Percentiles rank a stretch among this genome's conserved stretches.
phyloP scores from a whole-genome alignment of 2,329 filamentous ascomycete species.

The Xylariales sp. region DNA sequence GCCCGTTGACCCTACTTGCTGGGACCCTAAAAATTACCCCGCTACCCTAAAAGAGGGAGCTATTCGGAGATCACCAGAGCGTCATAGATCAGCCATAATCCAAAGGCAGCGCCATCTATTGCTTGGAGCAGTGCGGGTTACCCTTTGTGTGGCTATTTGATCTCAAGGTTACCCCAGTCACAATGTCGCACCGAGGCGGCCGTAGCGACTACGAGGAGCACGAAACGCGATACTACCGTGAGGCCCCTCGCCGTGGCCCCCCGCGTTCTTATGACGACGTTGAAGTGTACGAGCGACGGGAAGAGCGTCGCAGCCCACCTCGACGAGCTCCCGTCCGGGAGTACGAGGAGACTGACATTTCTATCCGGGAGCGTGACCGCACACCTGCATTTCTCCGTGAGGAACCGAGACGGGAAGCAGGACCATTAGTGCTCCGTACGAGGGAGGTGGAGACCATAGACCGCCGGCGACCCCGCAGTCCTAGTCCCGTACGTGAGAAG shows the following conservation, averaged over 20 bases:
- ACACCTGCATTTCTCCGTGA: slow-evolving; percentile 49
- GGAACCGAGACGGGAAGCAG: slow-evolving; percentile 44
- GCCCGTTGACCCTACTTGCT: no score
- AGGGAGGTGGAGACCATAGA: slow-evolving; percentile 53
- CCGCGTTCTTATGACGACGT: slow-evolving; percentile 21
- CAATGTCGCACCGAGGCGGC: slow-evolving; percentile 21
- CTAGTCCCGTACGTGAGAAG: slow-evolving; percentile 35
- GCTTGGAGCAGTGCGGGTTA: not conserved
- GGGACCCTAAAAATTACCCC: no score
- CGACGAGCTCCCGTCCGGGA: slow-evolving; percentile 27
- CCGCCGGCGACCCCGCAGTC: slow-evolving; percentile 37
- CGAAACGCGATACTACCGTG: slow-evolving; percentile 30
- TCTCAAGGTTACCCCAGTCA: not conserved
- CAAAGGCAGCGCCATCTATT: no score
- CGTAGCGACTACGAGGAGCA: slow-evolving; percentile 40
- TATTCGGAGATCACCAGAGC: no score
- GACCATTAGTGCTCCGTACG: slow-evolving; percentile 49
- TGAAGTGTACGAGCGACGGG: slow-evolving; percentile 18
- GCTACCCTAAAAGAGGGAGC: no score
- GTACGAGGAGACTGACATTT: slow-evolving; percentile 35
- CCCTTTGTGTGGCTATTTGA: not conserved
- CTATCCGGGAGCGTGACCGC: slow-evolving; percentile 40
- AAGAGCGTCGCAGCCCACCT: slow-evolving; percentile 15
- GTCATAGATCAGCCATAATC: no score
- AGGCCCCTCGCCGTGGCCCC: slow-evolving; percentile 23